Conservation (phyloP, 1,139 yeast genomes). For the Candida dubliniensis region DNA sequence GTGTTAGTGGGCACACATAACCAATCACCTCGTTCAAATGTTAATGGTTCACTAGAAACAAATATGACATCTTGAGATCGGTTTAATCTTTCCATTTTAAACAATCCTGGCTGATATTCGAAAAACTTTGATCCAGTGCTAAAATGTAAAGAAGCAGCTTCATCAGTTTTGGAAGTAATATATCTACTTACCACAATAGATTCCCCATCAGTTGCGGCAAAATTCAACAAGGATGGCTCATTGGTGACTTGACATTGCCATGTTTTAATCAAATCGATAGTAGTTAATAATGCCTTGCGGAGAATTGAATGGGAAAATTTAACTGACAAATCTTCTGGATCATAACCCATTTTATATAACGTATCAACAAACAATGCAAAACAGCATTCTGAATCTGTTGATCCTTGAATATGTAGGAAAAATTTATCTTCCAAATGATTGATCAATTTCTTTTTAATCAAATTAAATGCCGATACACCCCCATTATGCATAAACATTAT, state of each 20-base stretch:
- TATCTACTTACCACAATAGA: constrained; percentile 88
- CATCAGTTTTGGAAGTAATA: constrained; percentile 85
- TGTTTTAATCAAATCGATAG: constrained; percentile 69
- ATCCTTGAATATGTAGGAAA: constrained; percentile 81
- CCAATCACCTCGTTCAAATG: constrained; percentile 98
- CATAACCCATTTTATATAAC: constrained; percentile 69
- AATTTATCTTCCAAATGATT: constrained; percentile 76
- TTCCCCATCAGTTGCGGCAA: constrained; percentile 93
- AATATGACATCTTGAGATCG: constrained; percentile 93
- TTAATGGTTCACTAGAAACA: constrained; percentile 94
- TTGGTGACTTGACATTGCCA: constrained; percentile 51
- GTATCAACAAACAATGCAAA: constrained; percentile 87
- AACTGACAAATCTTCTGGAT: constrained; percentile 48
- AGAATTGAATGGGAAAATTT: constrained; percentile 55
- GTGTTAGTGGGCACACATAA: constrained; percentile 95
- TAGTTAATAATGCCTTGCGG: constrained; percentile 66
- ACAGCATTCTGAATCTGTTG: constrained; percentile 94
- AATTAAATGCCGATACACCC: constrained; percentile 71
- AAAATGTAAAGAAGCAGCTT: constrained; percentile 94
- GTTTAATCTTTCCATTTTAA: constrained; percentile 90
- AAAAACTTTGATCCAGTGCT: constrained; percentile 90
- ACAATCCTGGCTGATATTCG: constrained; percentile 87
- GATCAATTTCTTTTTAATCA: constrained; percentile 71
- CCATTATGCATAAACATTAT: constrained; percentile 98
- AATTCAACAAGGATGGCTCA: constrained; percentile 87